Base-by-base conservation (phyloP, 345 rosid genomes). In the Cardamine chenopodiifolia region DNA sequence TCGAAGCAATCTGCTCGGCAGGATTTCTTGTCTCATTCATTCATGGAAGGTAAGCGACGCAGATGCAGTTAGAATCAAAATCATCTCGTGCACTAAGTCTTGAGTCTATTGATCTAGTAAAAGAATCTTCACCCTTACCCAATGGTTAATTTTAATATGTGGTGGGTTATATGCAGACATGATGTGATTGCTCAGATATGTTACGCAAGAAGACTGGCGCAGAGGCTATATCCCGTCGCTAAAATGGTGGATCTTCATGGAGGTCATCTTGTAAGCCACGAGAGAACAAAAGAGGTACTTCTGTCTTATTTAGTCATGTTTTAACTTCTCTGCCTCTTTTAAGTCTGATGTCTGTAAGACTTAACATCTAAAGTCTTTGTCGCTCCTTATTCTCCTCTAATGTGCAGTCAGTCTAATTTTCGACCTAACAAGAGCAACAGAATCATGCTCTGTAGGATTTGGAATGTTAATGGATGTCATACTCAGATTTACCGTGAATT, bases 201-300 rank as follows among this genome's bases (percentile, higher is more conserved):
- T 80, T 63, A 95, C 70, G 98, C 97, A 57, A 90, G 81, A 82
- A 89, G 86, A 72, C 89, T 95, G 37, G 98, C 99, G 25, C 82
- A 85, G 83, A 92, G 81, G 82, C 83, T 95, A 65, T 81, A 86
- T 58, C 99, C 99, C 2, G 81, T 73, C 34, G 91, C 99, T 56
- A 92, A 86, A 81, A 90, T 95, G 98, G 81, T 92, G 60, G 98
- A 95, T 75, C 94, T 95, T 77, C 94, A 86, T 55, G 99, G 99
- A 39, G 99, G 94, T 52, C 99, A 95, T 88, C 87, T 95, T 66
- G 91, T 95, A 79, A 90, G 97, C 81, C 98, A 89, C 56, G 98
- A 95, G 87, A 87, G 90, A 76, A 83, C 85, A 23, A 82, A 81
- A 80, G 98, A 95, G 99, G 99, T 95, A 88, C 76, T 55, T 66